phyloP scores from a whole-genome alignment of 2,329 filamentous ascomycete species.

The Dothidotthia symphoricarpi region DNA sequence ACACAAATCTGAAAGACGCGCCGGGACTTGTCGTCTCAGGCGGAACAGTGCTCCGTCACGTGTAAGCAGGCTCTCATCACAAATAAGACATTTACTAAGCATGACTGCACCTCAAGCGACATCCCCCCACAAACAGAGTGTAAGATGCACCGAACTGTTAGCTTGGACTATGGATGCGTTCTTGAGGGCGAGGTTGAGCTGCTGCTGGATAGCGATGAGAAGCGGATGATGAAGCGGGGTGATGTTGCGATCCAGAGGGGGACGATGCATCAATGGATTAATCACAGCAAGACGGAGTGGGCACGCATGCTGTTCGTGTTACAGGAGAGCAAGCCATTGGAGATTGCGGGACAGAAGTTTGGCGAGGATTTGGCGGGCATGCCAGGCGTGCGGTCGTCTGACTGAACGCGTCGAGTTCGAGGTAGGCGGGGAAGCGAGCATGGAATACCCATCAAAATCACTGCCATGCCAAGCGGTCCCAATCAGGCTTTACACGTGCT shows the following conservation, averaged over 20 bases:
- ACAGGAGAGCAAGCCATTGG: conserved; percentile 37
- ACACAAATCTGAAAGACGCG: conserved; percentile 44
- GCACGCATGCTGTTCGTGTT: conserved; percentile 41
- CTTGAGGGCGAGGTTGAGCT: conserved; percentile 42
- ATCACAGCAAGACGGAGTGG: conserved; percentile 35
- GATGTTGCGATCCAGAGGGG: conserved; percentile 43
- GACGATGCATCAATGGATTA: conserved; percentile 44
- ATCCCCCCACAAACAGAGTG: conserved; percentile 36
- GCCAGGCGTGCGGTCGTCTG: conserved; percentile 38
- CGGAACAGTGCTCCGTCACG: conserved; percentile 49
- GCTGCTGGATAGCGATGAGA: conserved; percentile 42
- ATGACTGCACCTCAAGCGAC: too few relatives aligned
- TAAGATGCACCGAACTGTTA: conserved; percentile 45
- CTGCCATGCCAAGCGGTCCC: conserved; percentile 4
- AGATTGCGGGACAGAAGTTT: conserved; percentile 30
- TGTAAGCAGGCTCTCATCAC: too few relatives aligned
- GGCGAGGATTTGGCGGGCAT: conserved; percentile 39
- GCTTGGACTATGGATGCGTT: conserved; percentile 43
- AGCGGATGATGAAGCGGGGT: conserved; percentile 37
- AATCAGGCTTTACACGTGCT: conserved; percentile 6
- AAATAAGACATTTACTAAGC: too few relatives aligned
- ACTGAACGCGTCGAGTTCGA: conserved; percentile 14
- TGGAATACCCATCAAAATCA: background rate
- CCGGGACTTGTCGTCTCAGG: conserved; percentile 52
- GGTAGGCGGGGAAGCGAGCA: background rate